These are phyloP conservation scores for Rhododendron kiyosumense DNA, from an alignment of 148 eudicot genomes.

Conservation along the genomic window DNA sequence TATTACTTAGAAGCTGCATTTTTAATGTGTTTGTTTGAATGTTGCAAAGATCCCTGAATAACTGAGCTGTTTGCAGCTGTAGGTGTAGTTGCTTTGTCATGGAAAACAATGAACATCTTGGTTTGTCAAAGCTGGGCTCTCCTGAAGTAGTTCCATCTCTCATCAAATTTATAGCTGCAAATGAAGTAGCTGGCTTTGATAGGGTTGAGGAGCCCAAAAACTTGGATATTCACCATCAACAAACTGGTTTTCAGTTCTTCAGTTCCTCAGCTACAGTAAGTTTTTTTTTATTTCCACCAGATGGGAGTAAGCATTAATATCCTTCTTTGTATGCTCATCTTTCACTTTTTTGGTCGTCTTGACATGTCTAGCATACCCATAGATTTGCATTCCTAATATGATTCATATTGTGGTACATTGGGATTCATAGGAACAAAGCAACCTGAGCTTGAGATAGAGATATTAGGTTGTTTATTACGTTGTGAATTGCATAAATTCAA, in stretches of 20 bases:
- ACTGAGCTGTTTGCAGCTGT: not conserved
- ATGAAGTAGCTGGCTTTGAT: slow-evolving; percentile 57
- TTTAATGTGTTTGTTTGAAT: not conserved
- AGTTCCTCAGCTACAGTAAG: slow-evolving; percentile 17
- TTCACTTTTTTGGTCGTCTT: not conserved
- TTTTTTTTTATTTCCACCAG: not conserved
- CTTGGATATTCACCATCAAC: slow-evolving; percentile 6
- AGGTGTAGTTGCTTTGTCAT: slow-evolving; percentile 27
- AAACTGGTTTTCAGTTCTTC: slow-evolving; percentile 11
- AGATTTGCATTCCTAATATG: not conserved
- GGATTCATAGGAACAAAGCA: not conserved
- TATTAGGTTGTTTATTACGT: not conserved
- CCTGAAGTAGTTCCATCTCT: slow-evolving; percentile 48
- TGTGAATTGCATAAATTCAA: not conserved
- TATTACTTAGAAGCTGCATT: not conserved
- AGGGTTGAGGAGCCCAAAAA: slow-evolving; percentile 20
- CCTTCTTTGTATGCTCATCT: not conserved
- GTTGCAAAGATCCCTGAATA: not conserved
- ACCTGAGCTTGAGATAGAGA: not conserved
- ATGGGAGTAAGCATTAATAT: not conserved
- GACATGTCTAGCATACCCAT: not conserved
- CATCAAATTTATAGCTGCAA: slow-evolving; percentile 33
- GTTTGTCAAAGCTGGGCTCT: slow-evolving; percentile 13
- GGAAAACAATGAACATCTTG: slow-evolving; percentile 28
- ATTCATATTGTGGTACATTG: not conserved